Evolutionary conservation across 2,329 filamentous ascomycete genomes (phyloP).

Genomic region (Dothidotthia symphoricarpi): DNA sequence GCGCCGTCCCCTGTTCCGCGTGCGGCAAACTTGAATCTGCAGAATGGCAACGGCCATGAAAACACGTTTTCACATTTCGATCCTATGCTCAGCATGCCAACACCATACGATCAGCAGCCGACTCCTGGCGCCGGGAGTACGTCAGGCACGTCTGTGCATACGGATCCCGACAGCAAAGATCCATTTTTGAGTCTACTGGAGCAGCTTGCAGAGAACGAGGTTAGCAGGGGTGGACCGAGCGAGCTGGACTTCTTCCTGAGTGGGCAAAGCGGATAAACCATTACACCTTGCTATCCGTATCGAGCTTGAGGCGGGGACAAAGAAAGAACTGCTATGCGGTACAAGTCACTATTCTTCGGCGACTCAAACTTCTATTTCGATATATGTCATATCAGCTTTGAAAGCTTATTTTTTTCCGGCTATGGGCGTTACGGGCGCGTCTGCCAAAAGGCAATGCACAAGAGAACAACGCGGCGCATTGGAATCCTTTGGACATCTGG

Average conservation of each 20-base stretch:
- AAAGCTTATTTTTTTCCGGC: conserved; percentile 7
- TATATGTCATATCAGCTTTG: conserved; percentile 13
- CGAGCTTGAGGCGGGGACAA: neutral
- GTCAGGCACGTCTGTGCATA: conserved; percentile 41
- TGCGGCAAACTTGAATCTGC: conserved; percentile 9
- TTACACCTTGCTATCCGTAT: neutral
- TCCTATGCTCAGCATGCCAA: conserved; percentile 44
- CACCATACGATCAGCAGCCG: conserved; percentile 45
- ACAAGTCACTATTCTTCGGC: neutral
- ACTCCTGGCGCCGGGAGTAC: conserved; percentile 48
- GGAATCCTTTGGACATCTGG: conserved; percentile 1
- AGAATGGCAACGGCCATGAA: conserved; percentile 18
- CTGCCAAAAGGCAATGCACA: conserved; percentile 1
- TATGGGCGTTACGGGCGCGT: conserved; percentile 5
- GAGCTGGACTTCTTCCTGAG: conserved; percentile 76
- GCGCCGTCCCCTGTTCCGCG: conserved; percentile 32
- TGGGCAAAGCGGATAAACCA: conserved; percentile 28
- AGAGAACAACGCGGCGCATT: conserved; percentile 14
- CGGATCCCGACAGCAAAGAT: conserved; percentile 63
- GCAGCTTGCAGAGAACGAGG: conserved; percentile 79
- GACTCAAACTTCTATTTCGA: conserved; percentile 6
- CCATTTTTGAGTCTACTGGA: conserved; percentile 77
- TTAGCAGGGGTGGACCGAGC: conserved; percentile 64
- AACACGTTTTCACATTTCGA: conserved; percentile 27
- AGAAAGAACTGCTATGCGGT: too few relatives aligned